phyloP scores from a whole-genome alignment of 1,284 basidiomycete genomes.

The Cutaneotrichosporon daszewskae region DNA sequence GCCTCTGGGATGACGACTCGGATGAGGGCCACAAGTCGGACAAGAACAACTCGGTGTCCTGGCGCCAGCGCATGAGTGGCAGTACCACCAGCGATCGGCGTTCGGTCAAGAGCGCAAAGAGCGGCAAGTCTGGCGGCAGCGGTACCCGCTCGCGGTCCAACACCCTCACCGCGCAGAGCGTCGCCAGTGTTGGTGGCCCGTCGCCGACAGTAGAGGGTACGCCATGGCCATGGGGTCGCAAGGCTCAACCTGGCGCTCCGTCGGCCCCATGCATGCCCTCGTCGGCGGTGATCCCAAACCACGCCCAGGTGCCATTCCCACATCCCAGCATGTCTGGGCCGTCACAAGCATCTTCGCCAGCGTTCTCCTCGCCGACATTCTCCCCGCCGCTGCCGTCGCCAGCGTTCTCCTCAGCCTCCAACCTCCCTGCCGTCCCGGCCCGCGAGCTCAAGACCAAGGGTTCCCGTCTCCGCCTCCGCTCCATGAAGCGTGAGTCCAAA shows the following conservation, averaged over 20 bases:
- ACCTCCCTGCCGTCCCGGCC: background rate
- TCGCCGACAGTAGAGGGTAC: background rate
- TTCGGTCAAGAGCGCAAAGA: slow-evolving; percentile 8
- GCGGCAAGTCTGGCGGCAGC: slow-evolving; percentile 1
- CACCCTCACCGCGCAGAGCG: slow-evolving; percentile 1
- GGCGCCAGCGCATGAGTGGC: slow-evolving; percentile 9
- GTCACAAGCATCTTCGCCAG: background rate
- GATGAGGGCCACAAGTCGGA: slow-evolving; percentile 5
- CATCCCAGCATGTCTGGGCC: too few relatives aligned
- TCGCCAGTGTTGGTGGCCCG: background rate
- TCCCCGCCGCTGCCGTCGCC: background rate
- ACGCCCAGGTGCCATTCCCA: background rate
- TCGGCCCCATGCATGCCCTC: slow-evolving; percentile 1
- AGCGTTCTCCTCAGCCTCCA: background rate
- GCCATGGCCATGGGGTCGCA: slow-evolving; percentile 14
- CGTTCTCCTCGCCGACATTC: background rate
- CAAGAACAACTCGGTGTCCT: slow-evolving; percentile 1
- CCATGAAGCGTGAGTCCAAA: background rate
- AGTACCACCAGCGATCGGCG: slow-evolving; percentile 9
- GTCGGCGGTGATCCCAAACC: background rate
- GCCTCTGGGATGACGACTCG: slow-evolving; percentile 36
- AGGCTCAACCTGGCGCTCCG: background rate
- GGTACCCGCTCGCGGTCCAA: slow-evolving; percentile 7
- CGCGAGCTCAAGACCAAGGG: slow-evolving; percentile 2
- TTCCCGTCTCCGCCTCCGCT: slow-evolving; percentile 4